Evolutionary conservation across 2,329 filamentous ascomycete genomes (phyloP).

Genomic region (Fusarium stilboides): DNA sequence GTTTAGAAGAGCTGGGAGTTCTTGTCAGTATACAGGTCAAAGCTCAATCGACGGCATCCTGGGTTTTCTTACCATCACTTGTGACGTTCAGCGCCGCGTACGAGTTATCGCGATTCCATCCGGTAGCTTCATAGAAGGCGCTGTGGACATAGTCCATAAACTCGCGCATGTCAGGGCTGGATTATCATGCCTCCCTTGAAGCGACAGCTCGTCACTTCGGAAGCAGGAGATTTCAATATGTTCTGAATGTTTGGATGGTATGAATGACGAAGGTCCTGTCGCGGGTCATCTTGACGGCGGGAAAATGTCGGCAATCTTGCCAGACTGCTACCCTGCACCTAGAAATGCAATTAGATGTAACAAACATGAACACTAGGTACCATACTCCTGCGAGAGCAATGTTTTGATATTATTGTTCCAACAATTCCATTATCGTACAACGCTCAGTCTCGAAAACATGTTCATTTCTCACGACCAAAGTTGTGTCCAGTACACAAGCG

Average conservation of each 20-base stretch:
- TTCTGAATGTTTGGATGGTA: neutral
- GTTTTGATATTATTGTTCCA: too few relatives aligned
- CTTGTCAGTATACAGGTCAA: conserved; percentile 39
- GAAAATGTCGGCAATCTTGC: conserved; percentile 30
- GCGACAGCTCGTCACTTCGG: conserved; percentile 33
- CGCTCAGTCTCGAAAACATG: too few relatives aligned
- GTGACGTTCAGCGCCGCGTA: conserved; percentile 90
- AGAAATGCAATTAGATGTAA: too few relatives aligned
- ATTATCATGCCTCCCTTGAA: conserved; percentile 50
- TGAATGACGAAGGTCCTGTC: conserved; percentile 10
- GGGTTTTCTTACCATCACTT: conserved; percentile 74
- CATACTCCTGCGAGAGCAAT: too few relatives aligned
- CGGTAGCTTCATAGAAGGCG: conserved; percentile 87
- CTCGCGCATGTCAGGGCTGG: conserved; percentile 78
- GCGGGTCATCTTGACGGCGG: conserved; percentile 10
- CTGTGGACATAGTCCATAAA: conserved; percentile 98
- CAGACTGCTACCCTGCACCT: conserved; percentile 23
- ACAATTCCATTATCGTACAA: too few relatives aligned
- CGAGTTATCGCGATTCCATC: conserved; percentile 93
- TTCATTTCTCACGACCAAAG: too few relatives aligned
- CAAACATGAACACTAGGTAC: too few relatives aligned
- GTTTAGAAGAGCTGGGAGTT: conserved; percentile 79
- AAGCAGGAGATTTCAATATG: conserved; percentile 20
- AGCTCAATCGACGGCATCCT: neutral
- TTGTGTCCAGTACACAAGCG: too few relatives aligned